Percentiles rank a stretch among this genome's conserved stretches.
These are phyloP conservation scores for Leucocoprinus birnbaumii DNA, from an alignment of 768 basidiomycete genomes.

Conservation along the genomic window DNA sequence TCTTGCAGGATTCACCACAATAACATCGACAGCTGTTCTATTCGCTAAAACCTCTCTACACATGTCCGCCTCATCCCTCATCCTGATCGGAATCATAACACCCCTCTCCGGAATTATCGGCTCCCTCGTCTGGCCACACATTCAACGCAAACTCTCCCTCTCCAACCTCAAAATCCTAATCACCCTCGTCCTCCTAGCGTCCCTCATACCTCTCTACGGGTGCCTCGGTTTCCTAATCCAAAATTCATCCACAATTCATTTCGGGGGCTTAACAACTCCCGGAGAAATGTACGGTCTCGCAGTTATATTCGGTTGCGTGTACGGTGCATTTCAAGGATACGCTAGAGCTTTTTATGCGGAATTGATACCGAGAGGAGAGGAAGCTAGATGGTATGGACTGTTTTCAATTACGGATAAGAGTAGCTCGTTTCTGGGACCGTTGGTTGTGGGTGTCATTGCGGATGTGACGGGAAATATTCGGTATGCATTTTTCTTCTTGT, in stretches of 20 bases:
- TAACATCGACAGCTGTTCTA: slow-evolving; percentile 87
- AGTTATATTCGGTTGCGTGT: slow-evolving; percentile 81
- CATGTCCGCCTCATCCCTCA: slow-evolving; percentile 75
- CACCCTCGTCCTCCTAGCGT: slow-evolving; percentile 62
- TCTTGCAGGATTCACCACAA: slow-evolving; percentile 80
- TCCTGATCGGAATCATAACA: slow-evolving; percentile 77
- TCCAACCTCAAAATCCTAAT: slow-evolving; percentile 68
- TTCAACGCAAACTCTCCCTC: slow-evolving; percentile 66
- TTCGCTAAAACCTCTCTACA: slow-evolving; percentile 88
- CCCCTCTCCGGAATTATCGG: slow-evolving; percentile 79
- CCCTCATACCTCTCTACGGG: slow-evolving; percentile 74
- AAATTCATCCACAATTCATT: slow-evolving; percentile 34
- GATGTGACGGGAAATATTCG: slow-evolving; percentile 91
- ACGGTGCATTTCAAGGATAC: slow-evolving; percentile 91
- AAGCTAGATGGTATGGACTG: slow-evolving; percentile 86
- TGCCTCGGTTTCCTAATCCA: slow-evolving; percentile 76
- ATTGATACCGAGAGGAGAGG: slow-evolving; percentile 83
- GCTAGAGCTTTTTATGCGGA: slow-evolving; percentile 86
- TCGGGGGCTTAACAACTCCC: slow-evolving; percentile 75
- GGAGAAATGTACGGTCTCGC: slow-evolving; percentile 87
- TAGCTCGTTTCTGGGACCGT: slow-evolving; percentile 83
- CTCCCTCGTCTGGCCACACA: slow-evolving; percentile 73
- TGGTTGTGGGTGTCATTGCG: slow-evolving; percentile 84
- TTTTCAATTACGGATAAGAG: slow-evolving; percentile 93
- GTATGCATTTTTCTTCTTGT: slow-evolving; percentile 86